Percentiles rank a stretch among this genome's conserved stretches.
Conservation (phyloP, 352 stramenopile species). For the Globisporangium solare region DNA sequence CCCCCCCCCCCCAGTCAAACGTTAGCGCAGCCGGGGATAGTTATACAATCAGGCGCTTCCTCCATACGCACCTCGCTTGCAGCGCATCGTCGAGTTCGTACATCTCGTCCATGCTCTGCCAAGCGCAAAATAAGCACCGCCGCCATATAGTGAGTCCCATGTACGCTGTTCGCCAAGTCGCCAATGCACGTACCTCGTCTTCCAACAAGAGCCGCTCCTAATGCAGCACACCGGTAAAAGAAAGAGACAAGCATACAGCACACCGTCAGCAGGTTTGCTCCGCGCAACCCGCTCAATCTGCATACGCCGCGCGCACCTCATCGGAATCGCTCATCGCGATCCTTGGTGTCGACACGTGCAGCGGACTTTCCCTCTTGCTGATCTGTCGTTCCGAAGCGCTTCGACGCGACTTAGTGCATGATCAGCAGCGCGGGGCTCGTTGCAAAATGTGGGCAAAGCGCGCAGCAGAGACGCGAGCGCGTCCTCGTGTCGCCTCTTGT, state of each 20-base stretch:
- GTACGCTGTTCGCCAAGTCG: no score
- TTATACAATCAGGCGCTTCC: no score
- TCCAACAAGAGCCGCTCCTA: constrained; percentile 42
- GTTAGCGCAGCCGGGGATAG: not conserved
- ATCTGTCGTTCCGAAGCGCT: no score
- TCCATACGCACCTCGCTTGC: constrained; percentile 37
- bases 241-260: not conserved
- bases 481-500: no score
- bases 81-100: constrained; percentile 55
- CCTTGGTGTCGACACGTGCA: no score
- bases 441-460: no score
- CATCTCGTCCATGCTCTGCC: constrained; percentile 76
- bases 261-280: not conserved
- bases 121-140: not conserved
- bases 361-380: no score
- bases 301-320: constrained; percentile 17
- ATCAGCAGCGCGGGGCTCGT: no score
- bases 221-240: not conserved
- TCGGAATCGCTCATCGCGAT: constrained; percentile 48
- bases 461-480: no score
- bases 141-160: not conserved
- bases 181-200: constrained; percentile 30
- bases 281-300: not conserved
- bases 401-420: no score
- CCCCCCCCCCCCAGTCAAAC: not conserved